Base-by-base conservation (phyloP, 139 green algal species). In the Chlamydomonas schloesseri region DNA sequence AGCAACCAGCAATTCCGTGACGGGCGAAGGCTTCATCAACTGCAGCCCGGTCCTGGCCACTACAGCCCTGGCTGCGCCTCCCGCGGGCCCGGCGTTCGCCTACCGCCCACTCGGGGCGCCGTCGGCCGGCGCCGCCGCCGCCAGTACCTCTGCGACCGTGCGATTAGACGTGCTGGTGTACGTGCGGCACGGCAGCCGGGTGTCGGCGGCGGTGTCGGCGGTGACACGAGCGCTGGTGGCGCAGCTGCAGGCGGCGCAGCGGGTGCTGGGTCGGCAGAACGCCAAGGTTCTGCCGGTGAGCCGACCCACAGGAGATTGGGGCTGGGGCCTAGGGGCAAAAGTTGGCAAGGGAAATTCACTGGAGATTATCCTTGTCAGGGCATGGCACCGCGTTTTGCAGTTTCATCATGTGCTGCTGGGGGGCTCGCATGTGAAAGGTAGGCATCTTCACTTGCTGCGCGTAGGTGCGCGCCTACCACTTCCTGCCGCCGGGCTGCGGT, bases 91-190 rank as follows among this genome's bases (percentile, higher is more conserved):
- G 15, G 29, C 33, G n/a, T 85, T 85, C 79, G 33, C 47, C 17
- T 85, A 70, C 79, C 65, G 31, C 31, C 46, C 28, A 20, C 78
- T 3, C 33, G 33, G 3, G 2, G 28, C 28, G 0, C 46, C 64
- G n/a, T 36, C n/a, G 21, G 47, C 21, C 64, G 13, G 14, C n/a
- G 42, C 64, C 23, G n/a, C 64, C 11, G 23, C 64, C 23, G 79
- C 46, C 8, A 69, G 65, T 31, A 55, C 14, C 14, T 57, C n/a
- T 2, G 31, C 65, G 24, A 24, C 64, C 33, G 34, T 93, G 8
- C 65, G 64, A 55, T 37, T 94, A 67, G 91, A 93, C 78, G 87
- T 84, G n/a, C 78, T 94, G 36, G 81, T 64, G 57, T 92, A 89
- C 62, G 79, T 84, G 55, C 91, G 86, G 0, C 37, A 28, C 0